Conservation (phyloP, 2,329 filamentous ascomycete genomes). For the Aphanocladium album region DNA sequence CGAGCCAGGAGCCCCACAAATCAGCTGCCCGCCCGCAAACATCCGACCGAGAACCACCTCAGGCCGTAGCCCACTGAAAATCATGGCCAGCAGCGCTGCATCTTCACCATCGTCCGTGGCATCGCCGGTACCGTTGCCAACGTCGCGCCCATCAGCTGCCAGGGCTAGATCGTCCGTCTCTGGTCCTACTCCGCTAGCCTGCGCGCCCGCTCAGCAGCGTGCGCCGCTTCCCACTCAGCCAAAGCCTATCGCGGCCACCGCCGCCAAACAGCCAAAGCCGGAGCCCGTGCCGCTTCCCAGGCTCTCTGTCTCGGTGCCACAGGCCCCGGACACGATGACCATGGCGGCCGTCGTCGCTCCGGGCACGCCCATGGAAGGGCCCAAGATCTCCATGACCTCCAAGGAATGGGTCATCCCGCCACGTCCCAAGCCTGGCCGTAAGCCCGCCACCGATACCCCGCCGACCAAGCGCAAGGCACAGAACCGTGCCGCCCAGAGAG, state of each 20-base stretch:
- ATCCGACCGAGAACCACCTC: slow-evolving; percentile 10
- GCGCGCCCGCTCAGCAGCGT: slow-evolving; percentile 20
- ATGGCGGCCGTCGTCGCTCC: slow-evolving; percentile 45
- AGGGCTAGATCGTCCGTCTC: neutral
- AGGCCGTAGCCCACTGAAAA: neutral
- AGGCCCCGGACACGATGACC: slow-evolving; percentile 39
- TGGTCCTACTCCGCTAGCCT: slow-evolving; percentile 7
- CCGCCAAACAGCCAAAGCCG: slow-evolving; percentile 21
- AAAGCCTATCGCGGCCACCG: slow-evolving; percentile 24
- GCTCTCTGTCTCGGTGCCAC: slow-evolving; percentile 24
- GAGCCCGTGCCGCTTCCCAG: slow-evolving; percentile 21
- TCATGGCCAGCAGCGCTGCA: slow-evolving; percentile 18
- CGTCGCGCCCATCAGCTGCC: slow-evolving; percentile 7
- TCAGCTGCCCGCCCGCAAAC: slow-evolving; percentile 13
- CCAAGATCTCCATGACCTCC: slow-evolving; percentile 61
- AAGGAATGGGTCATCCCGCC: slow-evolving; percentile 85
- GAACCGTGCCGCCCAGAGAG: slow-evolving; percentile 85
- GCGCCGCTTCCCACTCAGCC: slow-evolving; percentile 25
- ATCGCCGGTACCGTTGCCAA: slow-evolving; percentile 22
- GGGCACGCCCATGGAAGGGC: slow-evolving; percentile 33
- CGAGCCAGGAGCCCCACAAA: slow-evolving; percentile 12
- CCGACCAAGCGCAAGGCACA: slow-evolving; percentile 92
- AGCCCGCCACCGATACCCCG: slow-evolving; percentile 88
- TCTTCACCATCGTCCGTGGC: slow-evolving; percentile 18
- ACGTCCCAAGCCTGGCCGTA: slow-evolving; percentile 82